A percentile compares a stretch with the other conserved stretches of the same genome.
phyloP scores from a whole-genome alignment of 805 yeast species.

The Tetrapisispora phaffii region DNA sequence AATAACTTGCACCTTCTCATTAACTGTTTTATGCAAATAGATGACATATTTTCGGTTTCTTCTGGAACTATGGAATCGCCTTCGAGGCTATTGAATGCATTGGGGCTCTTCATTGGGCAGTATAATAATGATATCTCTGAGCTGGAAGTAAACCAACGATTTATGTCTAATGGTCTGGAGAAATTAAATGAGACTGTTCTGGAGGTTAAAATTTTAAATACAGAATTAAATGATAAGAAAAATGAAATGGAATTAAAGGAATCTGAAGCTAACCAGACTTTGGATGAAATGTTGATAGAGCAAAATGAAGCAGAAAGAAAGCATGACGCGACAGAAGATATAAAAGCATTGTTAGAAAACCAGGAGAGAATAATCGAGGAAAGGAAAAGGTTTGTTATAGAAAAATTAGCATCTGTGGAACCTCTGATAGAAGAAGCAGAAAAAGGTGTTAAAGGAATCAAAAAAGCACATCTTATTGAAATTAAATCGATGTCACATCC shows the following conservation, averaged over 20 bases:
- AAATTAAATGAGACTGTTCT: constrained; percentile 68
- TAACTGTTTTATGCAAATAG: constrained; percentile 6
- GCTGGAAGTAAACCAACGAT: constrained; percentile 59
- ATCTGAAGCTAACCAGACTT: constrained; percentile 56
- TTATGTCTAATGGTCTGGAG: constrained; percentile 63
- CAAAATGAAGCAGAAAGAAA: constrained; percentile 91
- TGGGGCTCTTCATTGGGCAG: constrained; percentile 32
- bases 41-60: constrained; percentile 14
- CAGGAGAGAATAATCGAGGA: constrained; percentile 54
- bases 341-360: constrained; percentile 55
- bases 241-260: constrained; percentile 45
- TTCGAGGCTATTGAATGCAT: constrained; percentile 43
- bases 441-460: constrained; percentile 81
- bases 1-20: constrained; percentile 24
- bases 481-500: constrained; percentile 83
- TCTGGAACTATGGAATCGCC: constrained; percentile 33
- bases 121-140: constrained; percentile 13
- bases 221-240: constrained; percentile 45
- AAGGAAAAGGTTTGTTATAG: constrained; percentile 45
- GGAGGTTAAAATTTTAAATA: constrained; percentile 52
- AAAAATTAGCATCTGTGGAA: constrained; percentile 65
- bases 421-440: constrained; percentile 82
- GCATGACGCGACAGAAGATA: constrained; percentile 71
- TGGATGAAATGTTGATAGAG: constrained; percentile 66
- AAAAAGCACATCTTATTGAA: constrained; percentile 86